Base-by-base conservation (phyloP, 2,329 filamentous ascomycete genomes). In the Kalmusia sp. region DNA sequence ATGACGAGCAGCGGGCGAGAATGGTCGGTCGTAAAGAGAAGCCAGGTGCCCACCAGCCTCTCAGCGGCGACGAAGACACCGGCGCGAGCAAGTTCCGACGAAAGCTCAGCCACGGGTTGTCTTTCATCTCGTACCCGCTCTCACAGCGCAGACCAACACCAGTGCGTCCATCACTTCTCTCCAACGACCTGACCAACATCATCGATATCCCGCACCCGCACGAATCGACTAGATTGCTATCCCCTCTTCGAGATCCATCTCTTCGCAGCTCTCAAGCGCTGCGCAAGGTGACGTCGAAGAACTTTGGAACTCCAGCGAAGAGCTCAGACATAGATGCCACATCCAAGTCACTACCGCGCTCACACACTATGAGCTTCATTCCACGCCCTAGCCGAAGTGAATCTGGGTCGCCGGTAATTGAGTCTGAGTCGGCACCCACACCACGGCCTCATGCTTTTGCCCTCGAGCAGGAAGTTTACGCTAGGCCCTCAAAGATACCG, bases 321-420 rank as follows among this genome's bases (percentile, higher is more conserved):
- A 51, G 12, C 24, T 35, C 31, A 2, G 58, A 63, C 28, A 19
- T 45, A 12, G 55, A 67, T 21, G 48, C 52, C 2, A 67, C 60
- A 17, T 61, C 61, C 1, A 64, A 52, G 40, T 51, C 62, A 33
- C 45, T 70, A 4, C 64, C 68, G 21, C 64, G 67, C 41, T 68
- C 69, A 19, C 67, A 60, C 22, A 72, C 70, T 12, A 54, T 67
- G 55, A 72, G 68, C 58, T 70, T 63, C 58, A 69, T 74, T 35
- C 69, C 71, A 8, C 64, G 65, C 4, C 63, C 63, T 3, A 58
- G 55, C 28, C 60, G 55, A 25, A 49, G 46, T 2, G 61, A 53
- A 15, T 55, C 57, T 24, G 48, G 52, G 17, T 49, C 52, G 1
- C 55, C 55, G 15, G 24, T 34, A 15, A 22, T 39, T 22, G 55